Evolutionary conservation across 345 rosid genomes (phyloP).

Genomic region (Syzygium jambos): DNA sequence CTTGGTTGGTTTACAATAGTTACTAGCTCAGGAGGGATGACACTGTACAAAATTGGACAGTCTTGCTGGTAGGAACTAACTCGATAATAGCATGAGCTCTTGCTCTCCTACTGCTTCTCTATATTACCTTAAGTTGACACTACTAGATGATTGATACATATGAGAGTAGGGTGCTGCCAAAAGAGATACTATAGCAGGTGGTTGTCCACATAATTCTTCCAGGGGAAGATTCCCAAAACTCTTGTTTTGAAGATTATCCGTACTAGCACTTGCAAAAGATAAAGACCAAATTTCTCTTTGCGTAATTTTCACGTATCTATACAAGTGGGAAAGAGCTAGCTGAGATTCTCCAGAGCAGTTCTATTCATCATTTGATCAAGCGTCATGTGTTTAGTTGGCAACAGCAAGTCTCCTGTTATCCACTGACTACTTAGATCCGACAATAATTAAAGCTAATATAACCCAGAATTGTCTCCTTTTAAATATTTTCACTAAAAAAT

Average conservation of each 20-base stretch:
- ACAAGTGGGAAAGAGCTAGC: background rate
- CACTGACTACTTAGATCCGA: background rate
- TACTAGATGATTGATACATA: background rate
- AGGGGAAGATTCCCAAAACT: background rate
- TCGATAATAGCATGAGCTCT: background rate
- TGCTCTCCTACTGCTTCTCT: background rate
- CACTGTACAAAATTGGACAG: background rate
- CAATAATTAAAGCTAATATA: background rate
- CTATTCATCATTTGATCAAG: background rate
- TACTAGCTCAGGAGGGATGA: background rate
- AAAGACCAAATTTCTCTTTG: background rate
- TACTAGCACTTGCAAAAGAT: background rate
- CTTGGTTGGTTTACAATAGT: background rate
- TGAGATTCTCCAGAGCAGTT: background rate
- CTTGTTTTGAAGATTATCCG: background rate
- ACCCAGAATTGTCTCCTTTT: background rate
- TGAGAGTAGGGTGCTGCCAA: background rate
- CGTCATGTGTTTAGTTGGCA: background rate
- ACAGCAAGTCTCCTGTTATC: background rate
- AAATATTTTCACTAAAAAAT: background rate
- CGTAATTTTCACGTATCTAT: background rate
- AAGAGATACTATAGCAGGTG: background rate
- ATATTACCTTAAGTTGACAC: background rate
- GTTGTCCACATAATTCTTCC: background rate
- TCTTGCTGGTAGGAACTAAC: background rate